Conservation (phyloP, 192 early-diverging fungal species). For the Cladochytrium replicatum region DNA sequence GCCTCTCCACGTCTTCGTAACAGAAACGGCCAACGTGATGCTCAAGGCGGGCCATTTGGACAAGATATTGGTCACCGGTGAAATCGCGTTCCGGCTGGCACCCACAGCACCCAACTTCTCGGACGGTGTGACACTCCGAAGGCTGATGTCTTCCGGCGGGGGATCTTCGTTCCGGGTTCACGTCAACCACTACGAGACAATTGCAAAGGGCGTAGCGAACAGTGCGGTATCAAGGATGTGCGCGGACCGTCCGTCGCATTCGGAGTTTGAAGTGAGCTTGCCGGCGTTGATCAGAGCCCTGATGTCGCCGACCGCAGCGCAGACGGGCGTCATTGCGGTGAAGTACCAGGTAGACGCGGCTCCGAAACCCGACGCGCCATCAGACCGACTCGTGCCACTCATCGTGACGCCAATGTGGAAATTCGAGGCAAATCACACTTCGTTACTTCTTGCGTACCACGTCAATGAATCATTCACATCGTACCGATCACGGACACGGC, state of each 20-base stretch:
- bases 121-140: neutral
- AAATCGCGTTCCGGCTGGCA: slow-evolving; percentile 13
- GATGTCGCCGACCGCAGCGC: neutral
- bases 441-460: slow-evolving; percentile 27
- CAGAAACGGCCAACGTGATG: slow-evolving; percentile 30
- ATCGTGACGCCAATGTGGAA: slow-evolving; percentile 29
- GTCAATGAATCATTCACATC: slow-evolving; percentile 11
- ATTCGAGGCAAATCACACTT: slow-evolving; percentile 21
- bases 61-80: slow-evolving; percentile 32
- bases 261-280: slow-evolving; percentile 10
- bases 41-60: slow-evolving; percentile 23
- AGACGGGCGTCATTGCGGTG: slow-evolving; percentile 7
- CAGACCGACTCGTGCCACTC: slow-evolving; percentile 20
- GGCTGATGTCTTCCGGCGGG: too few relatives aligned
- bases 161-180: slow-evolving; percentile 5
- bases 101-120: neutral
- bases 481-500: too few relatives aligned
- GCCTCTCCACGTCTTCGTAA: slow-evolving; percentile 10
- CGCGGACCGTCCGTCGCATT: slow-evolving; percentile 4
- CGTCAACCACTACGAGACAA: slow-evolving; percentile 8
- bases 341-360: slow-evolving; percentile 33
- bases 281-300: slow-evolving; percentile 9
- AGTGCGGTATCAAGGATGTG: slow-evolving; percentile 13
- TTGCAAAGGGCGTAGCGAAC: slow-evolving; percentile 26
- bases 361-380: slow-evolving; percentile 8